Percentiles rank a stretch among this genome's conserved stretches.
Evolutionary conservation across 2,329 filamentous ascomycete species (phyloP).

Genomic region (Colletotrichum agaves): DNA sequence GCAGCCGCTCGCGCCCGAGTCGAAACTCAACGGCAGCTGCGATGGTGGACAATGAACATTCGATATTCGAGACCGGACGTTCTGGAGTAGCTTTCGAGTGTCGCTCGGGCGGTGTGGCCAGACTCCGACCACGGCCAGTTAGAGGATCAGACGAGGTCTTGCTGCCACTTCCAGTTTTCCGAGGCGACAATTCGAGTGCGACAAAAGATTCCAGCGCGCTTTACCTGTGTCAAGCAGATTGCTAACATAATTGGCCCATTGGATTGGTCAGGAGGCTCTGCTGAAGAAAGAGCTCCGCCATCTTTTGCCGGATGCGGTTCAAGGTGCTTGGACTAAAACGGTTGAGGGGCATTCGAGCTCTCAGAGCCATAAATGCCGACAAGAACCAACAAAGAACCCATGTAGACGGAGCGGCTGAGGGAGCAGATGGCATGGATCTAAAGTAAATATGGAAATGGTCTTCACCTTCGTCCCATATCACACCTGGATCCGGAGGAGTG

Average conservation of each 20-base stretch:
- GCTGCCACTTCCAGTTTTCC: not conserved
- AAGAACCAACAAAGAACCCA: conserved; percentile 15
- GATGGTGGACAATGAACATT: not conserved
- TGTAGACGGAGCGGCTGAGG: conserved; percentile 4
- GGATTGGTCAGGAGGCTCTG: conserved; percentile 5
- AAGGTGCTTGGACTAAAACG: conserved; percentile 1
- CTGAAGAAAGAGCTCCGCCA: conserved; percentile 19
- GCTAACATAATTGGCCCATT: not conserved
- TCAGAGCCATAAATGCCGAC: not conserved
- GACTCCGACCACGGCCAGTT: not conserved
- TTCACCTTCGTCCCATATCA: conserved; percentile 26
- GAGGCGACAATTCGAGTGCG: not conserved
- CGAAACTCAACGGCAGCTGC: conserved; percentile 17
- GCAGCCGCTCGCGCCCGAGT: conserved; percentile 14
- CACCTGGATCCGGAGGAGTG: conserved; percentile 19
- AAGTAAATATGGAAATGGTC: not conserved
- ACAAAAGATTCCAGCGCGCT: not conserved
- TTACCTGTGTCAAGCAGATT: not conserved
- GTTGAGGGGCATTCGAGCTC: not conserved
- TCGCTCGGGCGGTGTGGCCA: conserved; percentile 19
- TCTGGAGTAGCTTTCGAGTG: conserved; percentile 8
- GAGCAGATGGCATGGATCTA: not conserved
- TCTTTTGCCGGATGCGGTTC: conserved; percentile 19
- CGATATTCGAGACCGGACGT: conserved; percentile 11
- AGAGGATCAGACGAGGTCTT: not conserved